Percentiles rank a stretch among this genome's conserved stretches.
phyloP scores from a whole-genome alignment of 805 yeast genomes.

The Barnettozyma sp. region DNA sequence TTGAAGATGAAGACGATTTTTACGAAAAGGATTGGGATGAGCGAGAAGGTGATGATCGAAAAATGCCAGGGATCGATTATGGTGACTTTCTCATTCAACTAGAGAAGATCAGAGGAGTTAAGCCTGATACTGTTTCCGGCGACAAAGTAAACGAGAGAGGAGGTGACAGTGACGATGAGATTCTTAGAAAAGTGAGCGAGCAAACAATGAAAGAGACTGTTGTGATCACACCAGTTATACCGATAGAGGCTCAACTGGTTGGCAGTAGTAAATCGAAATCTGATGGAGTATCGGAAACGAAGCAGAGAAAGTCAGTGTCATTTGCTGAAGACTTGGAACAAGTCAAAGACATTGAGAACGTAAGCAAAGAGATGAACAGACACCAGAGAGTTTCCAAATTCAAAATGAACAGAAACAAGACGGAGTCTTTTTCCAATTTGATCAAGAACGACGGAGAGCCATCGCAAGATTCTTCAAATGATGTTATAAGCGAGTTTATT shows the following conservation, averaged over 20 bases:
- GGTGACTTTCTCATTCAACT: conserved; percentile 20
- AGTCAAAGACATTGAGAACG: conserved; percentile 53
- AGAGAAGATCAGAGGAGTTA: conserved; percentile 16
- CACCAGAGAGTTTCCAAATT: conserved; percentile 18
- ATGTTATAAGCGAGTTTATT: conserved; percentile 3
- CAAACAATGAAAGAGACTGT: neutral
- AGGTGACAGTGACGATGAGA: conserved; percentile 9
- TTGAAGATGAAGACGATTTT: conserved; percentile 28
- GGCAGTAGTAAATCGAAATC: too few relatives aligned
- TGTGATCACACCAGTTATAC: neutral
- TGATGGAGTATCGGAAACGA: too few relatives aligned
- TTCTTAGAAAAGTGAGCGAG: neutral
- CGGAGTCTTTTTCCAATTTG: neutral
- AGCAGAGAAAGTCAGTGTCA: conserved; percentile 49
- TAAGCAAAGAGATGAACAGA: conserved; percentile 40
- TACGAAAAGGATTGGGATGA: conserved; percentile 26
- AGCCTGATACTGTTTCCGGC: conserved; percentile 5
- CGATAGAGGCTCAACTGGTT: neutral
- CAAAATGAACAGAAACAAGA: conserved; percentile 12
- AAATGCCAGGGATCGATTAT: conserved; percentile 19
- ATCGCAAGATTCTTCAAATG: neutral
- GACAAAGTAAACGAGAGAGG: conserved; percentile 2
- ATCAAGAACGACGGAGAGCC: neutral
- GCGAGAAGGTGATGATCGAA: conserved; percentile 14
- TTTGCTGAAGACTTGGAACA: conserved; percentile 43